phyloP scores from a whole-genome alignment of 2,329 filamentous ascomycete genomes.

The Plectosphaerella cucumerina region DNA sequence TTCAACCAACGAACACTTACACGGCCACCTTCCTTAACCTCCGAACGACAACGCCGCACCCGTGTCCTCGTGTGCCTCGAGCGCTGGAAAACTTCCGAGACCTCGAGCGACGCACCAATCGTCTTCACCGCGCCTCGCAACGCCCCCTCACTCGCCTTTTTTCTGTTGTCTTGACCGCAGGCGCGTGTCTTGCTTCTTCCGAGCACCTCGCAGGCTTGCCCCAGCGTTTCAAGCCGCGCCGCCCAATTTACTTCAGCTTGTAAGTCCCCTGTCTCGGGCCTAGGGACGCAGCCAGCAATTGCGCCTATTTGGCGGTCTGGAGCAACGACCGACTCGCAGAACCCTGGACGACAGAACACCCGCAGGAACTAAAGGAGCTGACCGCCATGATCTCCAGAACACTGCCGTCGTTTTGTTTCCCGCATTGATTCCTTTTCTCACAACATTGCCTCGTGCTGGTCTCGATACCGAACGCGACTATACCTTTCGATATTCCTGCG shows the following conservation, averaged over 20 bases:
- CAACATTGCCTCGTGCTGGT: background rate
- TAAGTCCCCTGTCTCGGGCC: conserved; percentile 7
- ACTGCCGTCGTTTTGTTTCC: background rate
- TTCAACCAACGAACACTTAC: too few relatives aligned
- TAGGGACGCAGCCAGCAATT: background rate
- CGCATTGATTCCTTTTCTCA: background rate
- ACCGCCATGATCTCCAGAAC: background rate
- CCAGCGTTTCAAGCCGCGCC: conserved; percentile 4
- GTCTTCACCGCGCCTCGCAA: background rate
- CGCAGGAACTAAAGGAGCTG: too few relatives aligned
- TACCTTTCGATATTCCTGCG: too few relatives aligned
- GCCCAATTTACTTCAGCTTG: conserved; percentile 1
- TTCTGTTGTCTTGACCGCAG: conserved; percentile 1
- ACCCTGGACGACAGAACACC: background rate
- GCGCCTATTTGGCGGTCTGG: background rate
- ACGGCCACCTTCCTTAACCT: background rate
- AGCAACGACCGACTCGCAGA: background rate
- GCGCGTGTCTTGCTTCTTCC: background rate
- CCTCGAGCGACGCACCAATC: background rate
- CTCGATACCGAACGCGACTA: too few relatives aligned
- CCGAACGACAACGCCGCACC: background rate
- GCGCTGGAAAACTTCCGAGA: background rate
- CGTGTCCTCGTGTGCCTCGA: background rate
- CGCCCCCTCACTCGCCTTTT: background rate
- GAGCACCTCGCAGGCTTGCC: background rate